Conservation (phyloP, 164 flowering plant genomes). For the Chimonanthus salicifolius region DNA sequence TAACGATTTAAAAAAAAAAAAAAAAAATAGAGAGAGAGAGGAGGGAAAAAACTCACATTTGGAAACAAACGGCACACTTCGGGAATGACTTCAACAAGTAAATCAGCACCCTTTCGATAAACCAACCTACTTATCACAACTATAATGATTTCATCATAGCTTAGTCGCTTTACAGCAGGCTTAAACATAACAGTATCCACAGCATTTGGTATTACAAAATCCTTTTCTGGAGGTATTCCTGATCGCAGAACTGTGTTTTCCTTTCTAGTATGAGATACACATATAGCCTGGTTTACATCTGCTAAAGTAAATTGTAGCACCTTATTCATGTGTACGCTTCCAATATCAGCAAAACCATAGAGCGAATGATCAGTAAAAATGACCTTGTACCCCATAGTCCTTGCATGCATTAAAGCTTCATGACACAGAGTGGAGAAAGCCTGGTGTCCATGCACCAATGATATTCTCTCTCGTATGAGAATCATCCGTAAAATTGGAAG, state of each 20-base stretch:
- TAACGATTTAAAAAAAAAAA: too few species aligned
- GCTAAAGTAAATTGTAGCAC: constrained; percentile 90
- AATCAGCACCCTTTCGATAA: constrained; percentile 93
- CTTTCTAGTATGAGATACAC: constrained; percentile 98
- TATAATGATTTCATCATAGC: constrained; percentile 54
- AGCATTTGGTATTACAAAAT: constrained; percentile 91
- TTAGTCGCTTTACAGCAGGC: constrained; percentile 64
- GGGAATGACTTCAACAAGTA: constrained; percentile 97
- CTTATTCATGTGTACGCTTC: constrained; percentile 97
- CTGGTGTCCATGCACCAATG: constrained; percentile 94
- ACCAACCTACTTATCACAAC: constrained; percentile 95
- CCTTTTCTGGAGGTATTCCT: constrained; percentile 83
- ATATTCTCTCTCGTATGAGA: constrained; percentile 70
- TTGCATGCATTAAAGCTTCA: constrained; percentile 95
- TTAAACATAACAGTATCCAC: constrained; percentile 95
- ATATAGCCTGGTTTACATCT: constrained; percentile 85
- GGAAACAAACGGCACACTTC: constrained; percentile 77
- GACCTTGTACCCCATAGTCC: constrained; percentile 93
- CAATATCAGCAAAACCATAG: constrained; percentile 94
- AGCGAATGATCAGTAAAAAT: constrained; percentile 95
- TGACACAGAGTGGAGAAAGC: constrained; percentile 97
- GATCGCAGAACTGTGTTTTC: constrained; percentile 93
- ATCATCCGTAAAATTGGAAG: constrained; percentile 82
- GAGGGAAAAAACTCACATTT: constrained; percentile 50
- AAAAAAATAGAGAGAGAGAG: too few species aligned